Base-by-base conservation (phyloP, 306 rosid genomes). In the Vicia sativa region DNA sequence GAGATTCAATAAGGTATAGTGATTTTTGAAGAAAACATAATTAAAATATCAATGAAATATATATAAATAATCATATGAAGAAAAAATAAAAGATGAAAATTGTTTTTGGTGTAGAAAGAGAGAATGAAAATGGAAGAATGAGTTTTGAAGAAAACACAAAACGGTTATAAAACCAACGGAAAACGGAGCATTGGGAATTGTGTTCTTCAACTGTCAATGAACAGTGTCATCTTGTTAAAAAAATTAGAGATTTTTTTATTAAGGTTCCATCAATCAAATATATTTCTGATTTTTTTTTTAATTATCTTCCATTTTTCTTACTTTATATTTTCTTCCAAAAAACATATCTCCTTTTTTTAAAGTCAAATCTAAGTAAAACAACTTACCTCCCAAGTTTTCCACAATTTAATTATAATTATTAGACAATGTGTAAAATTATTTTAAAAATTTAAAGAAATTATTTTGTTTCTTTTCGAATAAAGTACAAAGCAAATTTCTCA, bases 121-220 rank as follows among this genome's bases (percentile, higher is more conserved):
- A 26, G 76, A 82, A 67, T 38, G 72, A 48, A 54, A 35, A 35
- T 58, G 29, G 9, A 53, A 77, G 61, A 69, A 78, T 69, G 69
- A 77, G 76, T 58, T 46, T 65, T 45, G 49, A 58, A 21, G 11
- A 19, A 12, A 65, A 49, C 44, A 65, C 12, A 43, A 49, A 67
- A 75, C 77, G 28, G 75, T 59, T 16, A 60, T 10, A 18, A 19
- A 50, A 56, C 71, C 80, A 85, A 81, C 82, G 65, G 61, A 64
- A 79, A 74, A 73, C 71, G 66, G 77, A 75, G 71, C 76, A 52
- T 87, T 56, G 95, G 96, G 84, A 87, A 85, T 57, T 74, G 89
- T 83, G 92, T 80, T 74, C 34, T 13, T 73, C 82, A 77, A 75
- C 80, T 71, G 85, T 70, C 79, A 61, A 68, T 62, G 54, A 79